These are phyloP conservation scores for Ustilago shanxiensis DNA, from an alignment of 1,284 basidiomycete genomes.

Conservation along the genomic window DNA sequence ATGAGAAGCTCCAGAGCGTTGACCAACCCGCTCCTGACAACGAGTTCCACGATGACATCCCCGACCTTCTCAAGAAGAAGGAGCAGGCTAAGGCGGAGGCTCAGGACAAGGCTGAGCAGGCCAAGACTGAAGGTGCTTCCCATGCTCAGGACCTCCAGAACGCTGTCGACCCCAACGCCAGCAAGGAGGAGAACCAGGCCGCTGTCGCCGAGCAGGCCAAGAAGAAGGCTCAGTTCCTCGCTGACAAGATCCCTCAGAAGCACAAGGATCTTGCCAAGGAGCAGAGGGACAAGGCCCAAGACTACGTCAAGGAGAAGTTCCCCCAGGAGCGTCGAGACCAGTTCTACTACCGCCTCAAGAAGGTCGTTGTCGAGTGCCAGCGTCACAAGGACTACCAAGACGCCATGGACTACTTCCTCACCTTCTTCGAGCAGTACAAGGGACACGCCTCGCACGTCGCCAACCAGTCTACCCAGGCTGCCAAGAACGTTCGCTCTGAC, in stretches of 20 bases:
- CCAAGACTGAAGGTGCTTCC: conserved; percentile 41
- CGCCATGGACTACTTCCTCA: conserved; percentile 71
- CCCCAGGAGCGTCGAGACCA: conserved; percentile 86
- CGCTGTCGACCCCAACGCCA: conserved; percentile 60
- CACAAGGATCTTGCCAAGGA: conserved; percentile 65
- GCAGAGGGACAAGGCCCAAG: conserved; percentile 64
- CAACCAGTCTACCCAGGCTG: conserved; percentile 73
- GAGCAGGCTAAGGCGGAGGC: conserved; percentile 61
- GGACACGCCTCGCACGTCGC: conserved; percentile 75
- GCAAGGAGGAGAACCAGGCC: conserved; percentile 70
- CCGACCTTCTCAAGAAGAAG: conserved; percentile 70
- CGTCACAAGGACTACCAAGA: conserved; percentile 89
- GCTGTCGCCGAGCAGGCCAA: conserved; percentile 72
- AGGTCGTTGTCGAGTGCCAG: conserved; percentile 93
- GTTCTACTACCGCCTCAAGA: conserved; percentile 83
- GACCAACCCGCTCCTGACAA: conserved; percentile 75
- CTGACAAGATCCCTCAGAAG: conserved; percentile 67
- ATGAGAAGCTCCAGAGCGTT: conserved; percentile 77
- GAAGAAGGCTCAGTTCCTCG: conserved; percentile 67
- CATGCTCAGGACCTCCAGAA: conserved; percentile 58
- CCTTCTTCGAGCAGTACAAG: conserved; percentile 76
- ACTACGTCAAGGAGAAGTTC: conserved; percentile 84
- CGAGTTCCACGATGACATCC: conserved; percentile 72
- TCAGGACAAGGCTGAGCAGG: conserved; percentile 54
- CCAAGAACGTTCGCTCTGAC: conserved; percentile 74